Conservation (phyloP, 1,284 basidiomycete species). For the Tilletia caries region DNA sequence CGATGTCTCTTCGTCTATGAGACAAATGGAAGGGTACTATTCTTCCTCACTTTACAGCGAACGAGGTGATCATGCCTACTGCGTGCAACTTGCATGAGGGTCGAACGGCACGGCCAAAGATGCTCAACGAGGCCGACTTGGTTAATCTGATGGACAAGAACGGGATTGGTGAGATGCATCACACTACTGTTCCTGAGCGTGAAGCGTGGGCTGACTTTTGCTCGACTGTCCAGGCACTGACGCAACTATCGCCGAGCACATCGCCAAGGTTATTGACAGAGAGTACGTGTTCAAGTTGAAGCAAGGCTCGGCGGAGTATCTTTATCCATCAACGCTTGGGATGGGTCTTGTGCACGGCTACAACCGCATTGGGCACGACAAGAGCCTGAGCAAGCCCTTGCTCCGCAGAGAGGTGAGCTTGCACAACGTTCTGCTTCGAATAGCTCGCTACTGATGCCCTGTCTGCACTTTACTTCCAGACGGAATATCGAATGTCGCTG, state of each 20-base stretch:
- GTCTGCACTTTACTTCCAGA: constrained; percentile 59
- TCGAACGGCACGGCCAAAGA: constrained; percentile 72
- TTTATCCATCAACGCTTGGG: constrained; percentile 91
- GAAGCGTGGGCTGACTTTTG: too few relatives aligned
- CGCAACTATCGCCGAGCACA: constrained; percentile 97
- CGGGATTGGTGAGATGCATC: constrained; percentile 70
- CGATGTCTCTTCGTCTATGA: constrained; percentile 88
- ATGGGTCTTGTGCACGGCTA: constrained; percentile 93
- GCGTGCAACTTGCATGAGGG: constrained; percentile 80
- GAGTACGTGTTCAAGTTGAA: constrained; percentile 83
- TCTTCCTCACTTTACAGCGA: constrained; percentile 78
- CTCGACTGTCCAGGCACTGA: constrained; percentile 62
- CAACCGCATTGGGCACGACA: constrained; percentile 75
- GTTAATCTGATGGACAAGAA: constrained; percentile 98
- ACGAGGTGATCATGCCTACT: constrained; percentile 78
- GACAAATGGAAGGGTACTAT: constrained; percentile 83
- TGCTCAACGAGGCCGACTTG: constrained; percentile 93
- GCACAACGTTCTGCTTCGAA: background rate
- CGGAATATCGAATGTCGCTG: constrained; percentile 86
- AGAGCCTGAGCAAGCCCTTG: constrained; percentile 86
- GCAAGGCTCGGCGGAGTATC: constrained; percentile 80
- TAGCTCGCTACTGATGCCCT: background rate
- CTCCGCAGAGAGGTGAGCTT: constrained; percentile 76
- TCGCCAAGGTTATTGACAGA: constrained; percentile 88
- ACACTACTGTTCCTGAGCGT: too few relatives aligned